Evolutionary conservation across 1,284 basidiomycete genomes (phyloP).

Genomic region (Melampsora occidentalis): DNA sequence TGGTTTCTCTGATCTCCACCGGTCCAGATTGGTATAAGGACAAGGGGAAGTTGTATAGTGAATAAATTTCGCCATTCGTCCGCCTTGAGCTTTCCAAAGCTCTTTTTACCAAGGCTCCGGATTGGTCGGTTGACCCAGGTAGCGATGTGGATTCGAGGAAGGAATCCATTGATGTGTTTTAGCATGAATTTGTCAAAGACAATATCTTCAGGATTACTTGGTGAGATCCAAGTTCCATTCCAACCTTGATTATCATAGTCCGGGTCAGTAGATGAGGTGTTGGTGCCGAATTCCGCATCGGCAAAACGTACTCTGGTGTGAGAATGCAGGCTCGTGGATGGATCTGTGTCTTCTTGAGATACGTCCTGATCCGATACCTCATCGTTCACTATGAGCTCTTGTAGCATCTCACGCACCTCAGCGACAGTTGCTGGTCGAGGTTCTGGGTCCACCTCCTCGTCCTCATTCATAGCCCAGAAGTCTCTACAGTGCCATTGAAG

Average conservation of each 20-base stretch:
- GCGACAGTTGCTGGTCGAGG: background rate
- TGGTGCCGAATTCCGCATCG: constrained; percentile 5
- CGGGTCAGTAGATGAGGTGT: background rate
- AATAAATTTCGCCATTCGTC: background rate
- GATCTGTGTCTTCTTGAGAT: background rate
- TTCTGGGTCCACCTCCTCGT: constrained; percentile 4
- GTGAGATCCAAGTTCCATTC: constrained; percentile 19
- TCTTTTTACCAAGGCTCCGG: constrained; percentile 30
- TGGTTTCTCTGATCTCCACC: background rate
- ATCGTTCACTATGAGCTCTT: background rate
- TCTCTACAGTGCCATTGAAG: constrained; percentile 22
- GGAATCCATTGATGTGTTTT: constrained; percentile 3
- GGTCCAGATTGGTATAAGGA: constrained; percentile 15
- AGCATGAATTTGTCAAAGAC: constrained; percentile 11
- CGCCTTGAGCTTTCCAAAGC: constrained; percentile 22
- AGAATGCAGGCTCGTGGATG: background rate
- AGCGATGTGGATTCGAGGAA: constrained; percentile 6
- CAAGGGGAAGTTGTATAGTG: constrained; percentile 16
- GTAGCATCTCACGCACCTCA: background rate
- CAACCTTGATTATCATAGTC: constrained; percentile 19
- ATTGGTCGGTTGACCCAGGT: constrained; percentile 26
- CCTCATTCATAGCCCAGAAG: constrained; percentile 30
- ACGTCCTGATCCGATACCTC: background rate
- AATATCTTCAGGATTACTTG: background rate
- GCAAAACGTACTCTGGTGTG: background rate